Conservation (phyloP, 2,329 filamentous ascomycete genomes). For the Dactylellina sp. region DNA sequence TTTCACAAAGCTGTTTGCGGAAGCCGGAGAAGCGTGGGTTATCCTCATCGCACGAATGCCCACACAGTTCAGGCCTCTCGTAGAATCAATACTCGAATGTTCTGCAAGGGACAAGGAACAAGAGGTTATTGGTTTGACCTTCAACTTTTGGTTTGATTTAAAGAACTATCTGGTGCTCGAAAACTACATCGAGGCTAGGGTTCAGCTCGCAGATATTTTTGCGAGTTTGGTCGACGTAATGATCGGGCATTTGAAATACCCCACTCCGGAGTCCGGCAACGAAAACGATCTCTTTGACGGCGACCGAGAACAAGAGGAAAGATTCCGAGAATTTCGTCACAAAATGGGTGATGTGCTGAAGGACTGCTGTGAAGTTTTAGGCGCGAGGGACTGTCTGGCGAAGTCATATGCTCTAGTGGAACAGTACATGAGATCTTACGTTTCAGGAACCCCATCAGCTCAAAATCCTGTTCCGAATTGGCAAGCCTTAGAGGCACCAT, state of each 20-base stretch:
- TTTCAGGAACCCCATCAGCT: constrained; percentile 72
- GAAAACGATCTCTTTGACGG: constrained; percentile 91
- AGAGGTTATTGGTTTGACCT: constrained; percentile 92
- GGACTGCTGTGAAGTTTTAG: constrained; percentile 95
- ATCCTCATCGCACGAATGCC: constrained; percentile 89
- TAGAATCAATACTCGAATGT: constrained; percentile 92
- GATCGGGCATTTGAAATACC: constrained; percentile 89
- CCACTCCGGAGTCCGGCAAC: constrained; percentile 77
- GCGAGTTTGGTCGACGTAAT: constrained; percentile 92
- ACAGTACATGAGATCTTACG: constrained; percentile 77
- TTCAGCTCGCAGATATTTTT: constrained; percentile 83
- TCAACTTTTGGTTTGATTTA: constrained; percentile 97
- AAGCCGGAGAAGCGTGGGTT: constrained; percentile 94
- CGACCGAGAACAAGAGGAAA: constrained; percentile 94
- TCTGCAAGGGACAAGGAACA: constrained; percentile 86
- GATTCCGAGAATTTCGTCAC: constrained; percentile 95
- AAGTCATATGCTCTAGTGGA: constrained; percentile 91
- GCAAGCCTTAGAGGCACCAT: constrained; percentile 93
- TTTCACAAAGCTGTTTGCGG: constrained; percentile 87
- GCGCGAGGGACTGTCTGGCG: constrained; percentile 86
- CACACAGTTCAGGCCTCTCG: constrained; percentile 81
- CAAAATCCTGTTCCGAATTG: constrained; percentile 78
- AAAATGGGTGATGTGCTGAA: constrained; percentile 98
- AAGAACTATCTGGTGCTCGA: constrained; percentile 96
- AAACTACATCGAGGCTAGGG: constrained; percentile 83